These are phyloP conservation scores for Breynia disticha DNA, from an alignment of 441 rosid species.

Conservation along the genomic window DNA sequence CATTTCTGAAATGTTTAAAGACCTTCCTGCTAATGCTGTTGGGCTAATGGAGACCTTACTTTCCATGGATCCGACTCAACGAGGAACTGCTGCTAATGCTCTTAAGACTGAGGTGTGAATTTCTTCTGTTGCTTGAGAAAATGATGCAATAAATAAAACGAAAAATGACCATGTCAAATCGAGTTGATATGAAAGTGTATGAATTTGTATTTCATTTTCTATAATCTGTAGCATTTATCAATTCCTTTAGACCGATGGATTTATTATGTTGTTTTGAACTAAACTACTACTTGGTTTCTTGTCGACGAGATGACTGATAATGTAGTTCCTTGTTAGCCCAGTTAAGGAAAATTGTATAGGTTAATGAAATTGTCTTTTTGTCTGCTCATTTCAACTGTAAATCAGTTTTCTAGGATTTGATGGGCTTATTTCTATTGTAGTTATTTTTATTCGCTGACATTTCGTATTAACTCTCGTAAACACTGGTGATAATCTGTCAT, in stretches of 20 bases:
- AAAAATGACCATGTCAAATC: no score
- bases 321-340: no score
- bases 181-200: background rate
- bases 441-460: no score
- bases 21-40: conserved; percentile 48
- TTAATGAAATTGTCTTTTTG: no score
- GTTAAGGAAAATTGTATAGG: no score
- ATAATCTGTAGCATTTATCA: background rate
- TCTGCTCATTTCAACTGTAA: no score
- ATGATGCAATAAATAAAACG: background rate
- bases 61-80: conserved; percentile 60
- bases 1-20: conserved; percentile 45
- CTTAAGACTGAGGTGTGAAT: conserved; percentile 62
- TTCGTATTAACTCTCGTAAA: no score
- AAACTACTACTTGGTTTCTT: background rate
- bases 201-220: background rate
- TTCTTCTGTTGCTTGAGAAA: conserved; percentile 3
- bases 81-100: conserved; percentile 64
- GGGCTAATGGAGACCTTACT: conserved; percentile 71
- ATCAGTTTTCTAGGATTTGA: no score
- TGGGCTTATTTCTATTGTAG: no score
- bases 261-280: background rate
- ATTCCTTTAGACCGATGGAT: background rate
- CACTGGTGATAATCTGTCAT: no score
- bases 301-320: no score